Evolutionary conservation across 2,329 filamentous ascomycete genomes (phyloP).

Genomic region (Colletotrichum truncatum): DNA sequence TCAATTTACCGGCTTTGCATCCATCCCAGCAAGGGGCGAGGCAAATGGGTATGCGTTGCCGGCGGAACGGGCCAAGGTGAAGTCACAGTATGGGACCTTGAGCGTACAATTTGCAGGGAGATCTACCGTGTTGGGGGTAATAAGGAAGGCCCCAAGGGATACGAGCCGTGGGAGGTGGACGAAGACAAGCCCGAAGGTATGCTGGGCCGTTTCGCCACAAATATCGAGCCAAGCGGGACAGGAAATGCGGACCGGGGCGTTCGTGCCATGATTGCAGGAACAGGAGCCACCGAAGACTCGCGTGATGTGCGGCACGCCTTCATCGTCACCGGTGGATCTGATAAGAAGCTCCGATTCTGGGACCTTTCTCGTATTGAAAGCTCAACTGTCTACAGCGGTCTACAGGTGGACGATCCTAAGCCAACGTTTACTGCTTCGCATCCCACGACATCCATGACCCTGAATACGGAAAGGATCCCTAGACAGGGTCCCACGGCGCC

Average conservation of each 20-base stretch:
- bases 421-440: slow-evolving; percentile 77
- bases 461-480: slow-evolving; percentile 72
- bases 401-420: slow-evolving; percentile 74
- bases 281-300: slow-evolving; percentile 75
- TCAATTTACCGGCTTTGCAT: slow-evolving; percentile 82
- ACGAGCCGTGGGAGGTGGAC: slow-evolving; percentile 89
- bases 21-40: slow-evolving; percentile 80
- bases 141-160: slow-evolving; percentile 70
- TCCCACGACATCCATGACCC: slow-evolving; percentile 68
- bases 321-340: slow-evolving; percentile 86
- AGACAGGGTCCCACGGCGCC: slow-evolving; percentile 43
- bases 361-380: slow-evolving; percentile 82
- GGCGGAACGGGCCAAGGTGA: slow-evolving; percentile 89
- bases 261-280: slow-evolving; percentile 77
- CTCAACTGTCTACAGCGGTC: slow-evolving; percentile 83
- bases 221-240: slow-evolving; percentile 69
- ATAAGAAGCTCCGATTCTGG: slow-evolving; percentile 95
- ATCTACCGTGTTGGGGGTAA: slow-evolving; percentile 79
- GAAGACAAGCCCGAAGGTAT: slow-evolving; percentile 89
- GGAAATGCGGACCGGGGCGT: slow-evolving; percentile 72
- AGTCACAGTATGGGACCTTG: slow-evolving; percentile 94
- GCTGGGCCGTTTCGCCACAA: slow-evolving; percentile 84
- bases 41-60: slow-evolving; percentile 87
- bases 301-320: slow-evolving; percentile 82
- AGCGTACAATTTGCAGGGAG: slow-evolving; percentile 88